A percentile compares a stretch with the other conserved stretches of the same genome.
Evolutionary conservation across 768 basidiomycete species (phyloP).

Genomic region (Lactarius akahatsu): DNA sequence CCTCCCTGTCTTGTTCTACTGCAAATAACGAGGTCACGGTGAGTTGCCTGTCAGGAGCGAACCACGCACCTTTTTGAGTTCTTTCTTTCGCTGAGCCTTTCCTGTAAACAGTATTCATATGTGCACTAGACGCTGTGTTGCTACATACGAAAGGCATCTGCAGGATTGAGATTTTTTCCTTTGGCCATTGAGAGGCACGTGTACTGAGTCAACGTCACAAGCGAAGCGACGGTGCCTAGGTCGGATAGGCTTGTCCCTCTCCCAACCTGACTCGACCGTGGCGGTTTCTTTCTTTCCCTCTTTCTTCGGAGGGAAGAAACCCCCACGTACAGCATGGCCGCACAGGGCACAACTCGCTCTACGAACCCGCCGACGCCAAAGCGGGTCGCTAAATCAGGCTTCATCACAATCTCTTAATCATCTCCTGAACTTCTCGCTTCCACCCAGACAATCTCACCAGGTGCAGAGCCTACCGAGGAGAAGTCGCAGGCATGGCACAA

Average conservation of each 20-base stretch:
- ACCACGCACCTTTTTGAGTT: constrained; percentile 82
- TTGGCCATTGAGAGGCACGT: constrained; percentile 61
- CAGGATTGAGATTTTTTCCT: constrained; percentile 85
- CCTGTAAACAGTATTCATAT: constrained; percentile 48
- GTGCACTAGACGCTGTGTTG: background rate
- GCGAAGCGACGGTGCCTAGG: background rate
- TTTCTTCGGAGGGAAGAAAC: constrained; percentile 51
- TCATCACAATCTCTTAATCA: constrained; percentile 71
- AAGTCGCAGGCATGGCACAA: constrained; percentile 64
- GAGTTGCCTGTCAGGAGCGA: background rate
- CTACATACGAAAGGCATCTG: constrained; percentile 84
- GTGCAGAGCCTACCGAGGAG: constrained; percentile 63
- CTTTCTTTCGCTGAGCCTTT: constrained; percentile 90
- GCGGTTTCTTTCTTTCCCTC: constrained; percentile 40
- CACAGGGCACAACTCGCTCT: constrained; percentile 33
- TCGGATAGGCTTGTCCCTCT: constrained; percentile 23
- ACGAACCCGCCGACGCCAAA: constrained; percentile 45
- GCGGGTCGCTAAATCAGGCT: constrained; percentile 66
- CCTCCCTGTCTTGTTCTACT: constrained; percentile 90
- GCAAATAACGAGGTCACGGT: constrained; percentile 32
- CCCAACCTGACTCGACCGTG: constrained; percentile 19
- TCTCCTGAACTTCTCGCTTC: constrained; percentile 91
- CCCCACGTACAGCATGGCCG: constrained; percentile 31
- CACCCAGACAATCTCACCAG: constrained; percentile 74
- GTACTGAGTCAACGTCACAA: constrained; percentile 33